Conservation (phyloP, 257 asterid species). For the Petunia secreta region DNA sequence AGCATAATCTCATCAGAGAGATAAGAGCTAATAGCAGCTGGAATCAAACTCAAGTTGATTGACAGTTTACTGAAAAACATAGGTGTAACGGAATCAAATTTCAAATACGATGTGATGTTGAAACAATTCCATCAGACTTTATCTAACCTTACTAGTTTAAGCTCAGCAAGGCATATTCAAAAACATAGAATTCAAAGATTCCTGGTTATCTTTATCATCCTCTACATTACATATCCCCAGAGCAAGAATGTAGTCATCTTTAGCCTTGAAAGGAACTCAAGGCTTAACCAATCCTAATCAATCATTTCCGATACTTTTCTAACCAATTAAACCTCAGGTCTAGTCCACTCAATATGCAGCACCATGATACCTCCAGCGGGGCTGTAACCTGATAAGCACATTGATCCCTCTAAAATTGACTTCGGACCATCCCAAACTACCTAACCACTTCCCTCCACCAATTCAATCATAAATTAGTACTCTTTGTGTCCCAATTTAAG, state of each 20-base stretch:
- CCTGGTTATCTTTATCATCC: not conserved
- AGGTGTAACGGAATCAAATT: not conserved
- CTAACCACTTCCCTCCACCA: too few species aligned
- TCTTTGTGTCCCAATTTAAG: too few species aligned
- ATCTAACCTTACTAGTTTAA: not conserved
- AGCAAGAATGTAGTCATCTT: not conserved
- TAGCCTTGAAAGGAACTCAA: not conserved
- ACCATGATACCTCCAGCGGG: not conserved
- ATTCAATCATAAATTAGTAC: too few species aligned
- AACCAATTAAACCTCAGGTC: not conserved
- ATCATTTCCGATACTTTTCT: not conserved
- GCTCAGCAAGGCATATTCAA: conserved; percentile 42
- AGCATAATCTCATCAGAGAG: not conserved
- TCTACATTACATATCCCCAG: not conserved
- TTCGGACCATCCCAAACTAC: too few species aligned
- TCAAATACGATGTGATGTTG: not conserved
- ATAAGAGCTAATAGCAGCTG: not conserved
- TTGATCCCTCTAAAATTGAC: not conserved
- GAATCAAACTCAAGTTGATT: not conserved
- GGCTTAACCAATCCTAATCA: not conserved
- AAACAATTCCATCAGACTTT: not conserved
- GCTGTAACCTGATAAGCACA: not conserved
- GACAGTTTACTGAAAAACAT: not conserved
- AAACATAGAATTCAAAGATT: conserved; percentile 30
- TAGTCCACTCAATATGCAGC: not conserved